Evolutionary conservation across 75 land plant species (phyloP).

Genomic region (Gnetum montanum): DNA sequence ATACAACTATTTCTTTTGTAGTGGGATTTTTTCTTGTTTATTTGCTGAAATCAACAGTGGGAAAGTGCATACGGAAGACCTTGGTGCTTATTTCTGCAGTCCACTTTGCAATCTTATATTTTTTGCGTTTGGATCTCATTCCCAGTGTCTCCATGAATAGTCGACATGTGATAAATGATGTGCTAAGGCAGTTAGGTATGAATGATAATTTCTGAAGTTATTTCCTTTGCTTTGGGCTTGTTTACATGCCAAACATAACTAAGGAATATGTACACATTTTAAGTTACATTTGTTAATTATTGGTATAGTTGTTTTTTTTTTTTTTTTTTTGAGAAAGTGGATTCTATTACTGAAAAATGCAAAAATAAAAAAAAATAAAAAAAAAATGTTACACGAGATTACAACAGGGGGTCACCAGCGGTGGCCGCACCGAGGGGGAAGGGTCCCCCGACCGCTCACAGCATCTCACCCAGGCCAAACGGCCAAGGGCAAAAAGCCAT

Average conservation of each 20-base stretch:
- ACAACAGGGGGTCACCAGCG: too few relatives aligned
- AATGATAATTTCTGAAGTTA: background rate
- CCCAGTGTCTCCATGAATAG: conserved; percentile 32
- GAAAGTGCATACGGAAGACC: conserved; percentile 39
- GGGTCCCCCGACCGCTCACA: too few relatives aligned
- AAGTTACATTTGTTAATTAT: too few relatives aligned
- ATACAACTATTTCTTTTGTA: conserved; percentile 15
- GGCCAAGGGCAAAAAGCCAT: too few relatives aligned
- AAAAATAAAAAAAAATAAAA: too few relatives aligned
- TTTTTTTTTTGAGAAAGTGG: too few relatives aligned
- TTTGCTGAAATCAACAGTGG: conserved; percentile 65
- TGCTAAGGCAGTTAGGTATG: conserved; percentile 76
- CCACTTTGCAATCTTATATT: conserved; percentile 80
- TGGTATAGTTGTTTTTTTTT: too few relatives aligned
- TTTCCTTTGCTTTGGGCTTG: background rate
- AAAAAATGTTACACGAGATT: too few relatives aligned
- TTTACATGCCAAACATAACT: background rate
- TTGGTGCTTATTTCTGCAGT: conserved; percentile 77
- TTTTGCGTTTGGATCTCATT: conserved; percentile 61
- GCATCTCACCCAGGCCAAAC: too few relatives aligned
- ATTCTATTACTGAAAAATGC: too few relatives aligned
- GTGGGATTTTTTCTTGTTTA: conserved; percentile 82
- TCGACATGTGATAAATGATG: conserved; percentile 31
- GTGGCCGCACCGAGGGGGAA: too few relatives aligned
- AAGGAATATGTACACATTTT: background rate